A percentile compares a stretch with the other conserved stretches of the same genome.
phyloP scores from a whole-genome alignment of 768 basidiomycete species.

The Agaricus blazei region DNA sequence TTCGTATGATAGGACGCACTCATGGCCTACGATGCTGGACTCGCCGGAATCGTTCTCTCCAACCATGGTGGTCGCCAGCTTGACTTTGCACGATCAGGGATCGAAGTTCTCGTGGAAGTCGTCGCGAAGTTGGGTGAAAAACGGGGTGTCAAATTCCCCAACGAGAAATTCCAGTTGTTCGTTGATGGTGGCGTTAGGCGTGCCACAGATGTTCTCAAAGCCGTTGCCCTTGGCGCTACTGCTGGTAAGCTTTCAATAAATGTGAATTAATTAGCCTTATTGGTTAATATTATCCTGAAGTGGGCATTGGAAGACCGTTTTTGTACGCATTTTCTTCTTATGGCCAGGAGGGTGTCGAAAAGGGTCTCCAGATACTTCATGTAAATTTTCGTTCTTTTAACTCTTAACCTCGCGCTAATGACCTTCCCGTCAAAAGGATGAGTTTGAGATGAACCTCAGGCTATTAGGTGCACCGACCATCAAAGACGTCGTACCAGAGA shows the following conservation, averaged over 20 bases:
- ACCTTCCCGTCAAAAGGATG: slow-evolving; percentile 52
- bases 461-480: slow-evolving; percentile 81
- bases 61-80: slow-evolving; percentile 82
- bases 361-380: slow-evolving; percentile 72
- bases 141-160: slow-evolving; percentile 69
- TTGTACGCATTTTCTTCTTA: slow-evolving; percentile 87
- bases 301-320: slow-evolving; percentile 84
- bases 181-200: slow-evolving; percentile 94
- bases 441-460: slow-evolving; percentile 98
- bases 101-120: slow-evolving; percentile 88
- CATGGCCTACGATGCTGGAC: slow-evolving; percentile 71
- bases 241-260: slow-evolving; percentile 44
- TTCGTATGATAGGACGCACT: slow-evolving; percentile 58
- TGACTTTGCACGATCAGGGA: slow-evolving; percentile 80
- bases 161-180: slow-evolving; percentile 77
- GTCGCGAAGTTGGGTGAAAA: slow-evolving; percentile 62
- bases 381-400: slow-evolving; percentile 32
- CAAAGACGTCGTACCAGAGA: slow-evolving; percentile 74
- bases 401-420: neutral
- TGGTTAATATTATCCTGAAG: slow-evolving; percentile 22
- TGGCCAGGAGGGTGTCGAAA: slow-evolving; percentile 82
- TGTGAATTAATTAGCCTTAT: neutral
- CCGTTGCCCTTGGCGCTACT: slow-evolving; percentile 84
- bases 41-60: slow-evolving; percentile 77
- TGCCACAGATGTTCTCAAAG: slow-evolving; percentile 87